Percentiles rank a stretch among this genome's conserved stretches.
phyloP scores from a whole-genome alignment of 768 basidiomycete species.

The Amanita rubescens region DNA sequence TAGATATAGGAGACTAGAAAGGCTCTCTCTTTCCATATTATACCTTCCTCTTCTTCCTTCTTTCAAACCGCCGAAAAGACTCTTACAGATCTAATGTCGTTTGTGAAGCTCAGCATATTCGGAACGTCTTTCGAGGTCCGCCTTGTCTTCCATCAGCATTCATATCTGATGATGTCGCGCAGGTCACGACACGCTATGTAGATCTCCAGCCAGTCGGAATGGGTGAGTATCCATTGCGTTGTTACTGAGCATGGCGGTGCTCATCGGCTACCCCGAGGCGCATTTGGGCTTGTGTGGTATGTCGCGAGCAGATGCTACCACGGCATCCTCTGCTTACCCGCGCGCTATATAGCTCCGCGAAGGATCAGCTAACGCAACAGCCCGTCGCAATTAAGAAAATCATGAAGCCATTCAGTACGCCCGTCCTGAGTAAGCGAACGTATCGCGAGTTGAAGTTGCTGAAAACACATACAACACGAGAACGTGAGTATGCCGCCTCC shows the following conservation, averaged over 20 bases:
- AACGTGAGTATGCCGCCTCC: slow-evolving; percentile 51
- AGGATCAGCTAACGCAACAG: slow-evolving; percentile 89
- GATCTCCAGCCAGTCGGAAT: slow-evolving; percentile 99
- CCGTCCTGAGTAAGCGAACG: slow-evolving; percentile 95
- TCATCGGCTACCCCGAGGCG: slow-evolving; percentile 42
- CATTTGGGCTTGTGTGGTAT: slow-evolving; percentile 97
- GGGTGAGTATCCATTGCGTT: slow-evolving; percentile 50
- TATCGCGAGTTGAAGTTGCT: slow-evolving; percentile 97
- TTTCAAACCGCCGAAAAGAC: neutral
- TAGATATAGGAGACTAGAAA: neutral
- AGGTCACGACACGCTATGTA: slow-evolving; percentile 98
- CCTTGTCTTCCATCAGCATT: slow-evolving; percentile 11
- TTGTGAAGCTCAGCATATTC: slow-evolving; percentile 97
- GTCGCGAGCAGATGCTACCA: slow-evolving; percentile 15
- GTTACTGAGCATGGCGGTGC: slow-evolving; percentile 4
- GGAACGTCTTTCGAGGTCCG: slow-evolving; percentile 93
- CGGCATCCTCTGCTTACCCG: slow-evolving; percentile 7
- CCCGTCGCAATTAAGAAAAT: slow-evolving; percentile 99
- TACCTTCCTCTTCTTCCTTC: neutral
- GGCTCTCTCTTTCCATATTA: neutral
- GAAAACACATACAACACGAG: slow-evolving; percentile 98
- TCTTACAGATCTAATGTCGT: slow-evolving; percentile 80
- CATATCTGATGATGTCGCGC: slow-evolving; percentile 15
- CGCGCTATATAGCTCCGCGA: slow-evolving; percentile 60
- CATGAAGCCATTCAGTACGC: slow-evolving; percentile 99